Evolutionary conservation across 202 grass and related monocot species (phyloP).

Genomic region (Dendrocalamus latiflorus): DNA sequence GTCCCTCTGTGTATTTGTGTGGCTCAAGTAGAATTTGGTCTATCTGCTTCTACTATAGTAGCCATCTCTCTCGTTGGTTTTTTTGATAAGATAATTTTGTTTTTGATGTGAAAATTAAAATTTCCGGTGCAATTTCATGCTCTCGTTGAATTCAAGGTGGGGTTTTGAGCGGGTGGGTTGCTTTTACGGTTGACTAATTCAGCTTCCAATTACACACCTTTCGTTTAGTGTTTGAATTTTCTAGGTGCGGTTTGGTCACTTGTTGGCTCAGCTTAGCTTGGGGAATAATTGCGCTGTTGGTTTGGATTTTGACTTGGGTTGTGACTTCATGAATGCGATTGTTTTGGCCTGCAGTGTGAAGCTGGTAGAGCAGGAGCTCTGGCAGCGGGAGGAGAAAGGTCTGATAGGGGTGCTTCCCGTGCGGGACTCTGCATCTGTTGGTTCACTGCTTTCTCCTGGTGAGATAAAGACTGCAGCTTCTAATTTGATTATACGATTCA

Average conservation of each 20-base stretch:
- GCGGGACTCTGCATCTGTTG: constrained; percentile 60
- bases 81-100: neutral
- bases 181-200: constrained; percentile 15
- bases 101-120: neutral
- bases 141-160: neutral
- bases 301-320: constrained; percentile 12
- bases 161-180: neutral
- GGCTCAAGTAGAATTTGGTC: neutral
- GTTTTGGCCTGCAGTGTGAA: constrained; percentile 68
- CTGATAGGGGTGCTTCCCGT: constrained; percentile 96
- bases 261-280: neutral
- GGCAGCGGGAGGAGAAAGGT: constrained; percentile 94
- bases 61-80: neutral
- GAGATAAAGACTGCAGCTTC: constrained; percentile 18
- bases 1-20: neutral
- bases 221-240: neutral
- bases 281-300: neutral
- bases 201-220: neutral
- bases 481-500: neutral
- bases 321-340: constrained; percentile 8
- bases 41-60: neutral
- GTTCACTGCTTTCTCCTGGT: constrained; percentile 83
- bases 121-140: neutral
- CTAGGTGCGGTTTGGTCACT: neutral
- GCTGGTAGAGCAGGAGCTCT: constrained; percentile 95